These are phyloP conservation scores for Paraphoma sp. DNA, from an alignment of 2,329 filamentous ascomycete genomes.

Conservation along the genomic window DNA sequence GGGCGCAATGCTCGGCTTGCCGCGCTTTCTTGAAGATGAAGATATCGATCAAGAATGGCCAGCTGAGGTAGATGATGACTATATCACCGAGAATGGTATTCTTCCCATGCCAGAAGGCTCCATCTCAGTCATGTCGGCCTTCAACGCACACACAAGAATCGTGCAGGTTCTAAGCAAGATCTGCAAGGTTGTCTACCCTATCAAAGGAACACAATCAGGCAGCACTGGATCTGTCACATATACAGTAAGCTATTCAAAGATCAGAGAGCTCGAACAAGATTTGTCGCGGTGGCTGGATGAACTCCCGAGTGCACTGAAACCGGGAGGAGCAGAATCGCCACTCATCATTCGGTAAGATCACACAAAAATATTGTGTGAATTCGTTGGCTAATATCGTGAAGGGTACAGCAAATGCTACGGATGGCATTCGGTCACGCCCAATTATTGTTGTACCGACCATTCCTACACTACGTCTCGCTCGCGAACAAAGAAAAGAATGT, in stretches of 20 bases:
- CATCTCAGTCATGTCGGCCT: slow-evolving; percentile 64
- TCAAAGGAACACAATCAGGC: slow-evolving; percentile 56
- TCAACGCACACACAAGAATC: slow-evolving; percentile 66
- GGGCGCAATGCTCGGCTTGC: slow-evolving; percentile 58
- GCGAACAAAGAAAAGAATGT: slow-evolving; percentile 57
- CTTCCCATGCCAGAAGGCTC: slow-evolving; percentile 61
- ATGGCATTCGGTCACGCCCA: slow-evolving; percentile 85
- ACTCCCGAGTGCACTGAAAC: slow-evolving; percentile 78
- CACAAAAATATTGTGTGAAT: background rate
- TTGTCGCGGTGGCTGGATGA: slow-evolving; percentile 68
- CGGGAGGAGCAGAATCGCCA: slow-evolving; percentile 76
- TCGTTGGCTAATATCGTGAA: slow-evolving; percentile 30
- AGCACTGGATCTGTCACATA: slow-evolving; percentile 58
- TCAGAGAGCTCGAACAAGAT: slow-evolving; percentile 69
- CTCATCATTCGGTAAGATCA: slow-evolving; percentile 76
- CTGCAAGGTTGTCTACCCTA: slow-evolving; percentile 68
- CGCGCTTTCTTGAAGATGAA: slow-evolving; percentile 56
- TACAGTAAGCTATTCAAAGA: slow-evolving; percentile 68
- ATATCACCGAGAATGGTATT: slow-evolving; percentile 57
- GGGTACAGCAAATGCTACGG: slow-evolving; percentile 75
- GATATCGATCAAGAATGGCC: slow-evolving; percentile 58
- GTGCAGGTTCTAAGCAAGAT: slow-evolving; percentile 66
- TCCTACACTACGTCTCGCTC: slow-evolving; percentile 81
- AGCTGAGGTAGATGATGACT: slow-evolving; percentile 58
- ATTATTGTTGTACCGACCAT: slow-evolving; percentile 81